Evolutionary conservation across 192 early-diverging fungal genomes (phyloP), one percentile per base, ranked within the genome.

Genomic region (Backusella circina): DNA sequence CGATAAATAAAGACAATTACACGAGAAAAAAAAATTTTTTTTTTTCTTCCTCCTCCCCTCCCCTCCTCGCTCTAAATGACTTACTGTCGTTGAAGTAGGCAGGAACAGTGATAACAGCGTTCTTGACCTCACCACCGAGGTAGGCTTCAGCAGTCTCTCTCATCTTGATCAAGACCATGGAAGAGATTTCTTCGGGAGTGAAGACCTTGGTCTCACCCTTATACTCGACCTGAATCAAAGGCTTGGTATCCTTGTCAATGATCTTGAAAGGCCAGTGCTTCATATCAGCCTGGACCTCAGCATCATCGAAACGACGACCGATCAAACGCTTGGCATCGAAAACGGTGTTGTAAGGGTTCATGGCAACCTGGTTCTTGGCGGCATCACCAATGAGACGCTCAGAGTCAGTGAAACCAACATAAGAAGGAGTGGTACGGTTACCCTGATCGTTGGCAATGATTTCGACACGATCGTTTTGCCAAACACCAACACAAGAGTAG

Each of bases 361-460:
- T 84, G 74, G 93, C 87, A 67, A 91, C 93, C 85, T 97, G 95
- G 88, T 98, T 99, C 92, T 98, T 98, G 84, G 98, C 97, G 68
- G 97, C 95, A 88, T 99, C 98, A 84, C 97, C 98, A 81, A 99
- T 98, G 75, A 98, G 91, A 87, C 98, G 98, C 90, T 99, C 97
- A 66, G 90, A 79, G 88, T 97, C 97, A 73, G 95, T 96, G 89
- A 99, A 99, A 70, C 86, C 96, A 75, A 99, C 98, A 83, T 98
- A 99, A 71, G 96, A 97, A 39, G 98, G 97, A 35, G 96, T 99
- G 47, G 96, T 99, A 78, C 97, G 95, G 92, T 98, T 98, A 85
- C 97, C 98, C 85, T 99, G 98, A 85, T 99, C 98, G 87, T 99
- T 99, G 88, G 95, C 95, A 82, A 98, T 96, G 78, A 99, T 96